Evolutionary conservation across 306 rosid genomes (phyloP), one percentile per base, ranked within the genome.

Genomic region (Cicer chorassanicum): DNA sequence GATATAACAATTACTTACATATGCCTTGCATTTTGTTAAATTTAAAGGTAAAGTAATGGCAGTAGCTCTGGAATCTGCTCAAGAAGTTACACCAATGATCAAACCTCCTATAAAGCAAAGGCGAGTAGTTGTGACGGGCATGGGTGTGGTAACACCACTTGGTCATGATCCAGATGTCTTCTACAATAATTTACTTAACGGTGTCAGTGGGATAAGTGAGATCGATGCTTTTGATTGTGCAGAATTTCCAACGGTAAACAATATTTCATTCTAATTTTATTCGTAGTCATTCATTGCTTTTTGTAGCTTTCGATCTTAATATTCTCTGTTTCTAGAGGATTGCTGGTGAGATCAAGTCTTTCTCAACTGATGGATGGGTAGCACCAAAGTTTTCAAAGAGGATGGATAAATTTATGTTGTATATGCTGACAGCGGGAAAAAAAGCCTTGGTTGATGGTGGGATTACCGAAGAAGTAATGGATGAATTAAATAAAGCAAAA

Each of bases 341-440:
- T 82, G 98, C 89, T 80, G 98, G 95, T 11, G 95, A 90, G 88
- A 90, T 93, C 55, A 93, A 93, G 85, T 86, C 95, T 34, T 81
- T 93, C 84, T 86, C 96, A 29, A 84, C 95, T 15, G 96, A 93
- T 68, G 98, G 96, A 75, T 93, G 92, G 95, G 90, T 93, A 67
- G 85, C 90, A 12, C 96, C 98, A 53, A 93, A 93, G 68, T 82
- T 93, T 70, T 82, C 95, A 65, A 93, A 78, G 82, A 85, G 98
- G 84, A 90, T 93, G 98, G 98, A 93, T 72, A 93, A 93, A 74
- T 93, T 89, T 80, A 93, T 93, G 98, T 83, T 90, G 73, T 93
- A 93, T 89, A 8, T 90, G 86, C 90, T 93, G 68, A 86, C 86
- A 65, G 98, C 98, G 48, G 98, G 98, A 34, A 93, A 93, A 77